These are phyloP conservation scores for Coemansia erecta DNA, from an alignment of 192 early-diverging fungal genomes.

Conservation along the genomic window DNA sequence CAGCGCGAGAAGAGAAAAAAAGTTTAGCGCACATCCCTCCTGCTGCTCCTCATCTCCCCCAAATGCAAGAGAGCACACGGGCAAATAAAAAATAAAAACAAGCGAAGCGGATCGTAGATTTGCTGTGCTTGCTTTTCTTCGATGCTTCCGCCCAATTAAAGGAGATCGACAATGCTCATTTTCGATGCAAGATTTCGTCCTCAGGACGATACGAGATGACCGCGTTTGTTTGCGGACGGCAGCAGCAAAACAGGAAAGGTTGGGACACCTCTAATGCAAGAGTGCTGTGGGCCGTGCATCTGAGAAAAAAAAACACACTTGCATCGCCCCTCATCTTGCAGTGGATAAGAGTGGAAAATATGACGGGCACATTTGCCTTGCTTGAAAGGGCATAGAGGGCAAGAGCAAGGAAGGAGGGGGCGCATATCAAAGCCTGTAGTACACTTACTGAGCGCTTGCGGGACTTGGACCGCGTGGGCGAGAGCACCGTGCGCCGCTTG, in stretches of 20 bases:
- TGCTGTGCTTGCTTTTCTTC: neutral
- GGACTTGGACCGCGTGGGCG: slow-evolving; percentile 38
- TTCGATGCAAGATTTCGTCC: neutral
- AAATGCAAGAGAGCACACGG: neutral
- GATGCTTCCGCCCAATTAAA: neutral
- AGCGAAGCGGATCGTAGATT: slow-evolving; percentile 11
- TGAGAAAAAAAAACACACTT: neutral
- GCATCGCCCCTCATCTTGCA: no score
- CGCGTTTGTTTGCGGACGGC: no score
- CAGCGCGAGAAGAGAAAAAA: neutral
- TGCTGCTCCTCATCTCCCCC: no score
- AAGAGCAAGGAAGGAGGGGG: neutral
- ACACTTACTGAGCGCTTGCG: slow-evolving; percentile 54
- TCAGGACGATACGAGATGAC: neutral
- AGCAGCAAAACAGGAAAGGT: neutral
- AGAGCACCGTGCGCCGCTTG: slow-evolving; percentile 55
- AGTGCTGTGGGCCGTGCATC: no score
- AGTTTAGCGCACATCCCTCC: neutral
- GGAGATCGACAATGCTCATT: slow-evolving; percentile 1
- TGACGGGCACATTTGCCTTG: no score
- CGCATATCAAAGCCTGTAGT: no score
- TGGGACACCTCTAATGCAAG: neutral
- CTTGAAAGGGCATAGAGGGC: neutral
- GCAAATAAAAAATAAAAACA: slow-evolving; percentile 9
- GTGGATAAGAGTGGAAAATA: no score